phyloP scores from a whole-genome alignment of 306 rosid species.

The Cucurbita argyrosperma region DNA sequence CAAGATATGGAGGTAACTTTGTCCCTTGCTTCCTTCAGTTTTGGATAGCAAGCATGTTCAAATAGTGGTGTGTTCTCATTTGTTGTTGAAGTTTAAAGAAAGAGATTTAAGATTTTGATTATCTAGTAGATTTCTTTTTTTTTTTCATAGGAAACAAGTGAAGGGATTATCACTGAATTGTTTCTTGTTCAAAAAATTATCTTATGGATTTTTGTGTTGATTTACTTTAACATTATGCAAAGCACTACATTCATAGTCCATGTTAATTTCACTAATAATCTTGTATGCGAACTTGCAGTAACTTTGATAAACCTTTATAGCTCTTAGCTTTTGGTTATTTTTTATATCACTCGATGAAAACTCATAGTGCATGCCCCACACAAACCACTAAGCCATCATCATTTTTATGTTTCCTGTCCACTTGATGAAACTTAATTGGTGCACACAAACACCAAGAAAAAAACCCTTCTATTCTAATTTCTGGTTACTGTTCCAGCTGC shows the following conservation, averaged over 20 bases:
- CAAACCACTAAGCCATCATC: not conserved
- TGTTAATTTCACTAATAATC: not conserved
- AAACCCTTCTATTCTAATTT: not conserved
- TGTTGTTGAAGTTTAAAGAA: not conserved
- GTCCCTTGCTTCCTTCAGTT: not conserved
- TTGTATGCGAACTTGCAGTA: not conserved
- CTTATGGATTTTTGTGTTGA: not conserved
- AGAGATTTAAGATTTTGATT: not conserved
- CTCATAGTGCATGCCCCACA: not conserved
- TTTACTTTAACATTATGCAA: not conserved
- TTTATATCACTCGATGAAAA: not conserved
- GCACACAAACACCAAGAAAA: too few species aligned
- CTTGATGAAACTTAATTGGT: too few species aligned
- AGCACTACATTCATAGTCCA: not conserved
- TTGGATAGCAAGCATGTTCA: not conserved
- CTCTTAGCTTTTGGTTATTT: not conserved
- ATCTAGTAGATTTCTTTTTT: not conserved
- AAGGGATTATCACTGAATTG: not conserved
- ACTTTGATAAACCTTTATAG: not conserved
- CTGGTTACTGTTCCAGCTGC: conserved; percentile 35
- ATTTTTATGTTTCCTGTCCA: not conserved
- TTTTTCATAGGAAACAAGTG: too few species aligned
- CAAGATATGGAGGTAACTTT: conserved; percentile 53
- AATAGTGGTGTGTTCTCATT: not conserved
- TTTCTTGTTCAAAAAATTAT: not conserved